Percentiles rank a stretch among this genome's conserved stretches.
phyloP scores from a whole-genome alignment of 768 basidiomycete species.

The Collybia sordida region DNA sequence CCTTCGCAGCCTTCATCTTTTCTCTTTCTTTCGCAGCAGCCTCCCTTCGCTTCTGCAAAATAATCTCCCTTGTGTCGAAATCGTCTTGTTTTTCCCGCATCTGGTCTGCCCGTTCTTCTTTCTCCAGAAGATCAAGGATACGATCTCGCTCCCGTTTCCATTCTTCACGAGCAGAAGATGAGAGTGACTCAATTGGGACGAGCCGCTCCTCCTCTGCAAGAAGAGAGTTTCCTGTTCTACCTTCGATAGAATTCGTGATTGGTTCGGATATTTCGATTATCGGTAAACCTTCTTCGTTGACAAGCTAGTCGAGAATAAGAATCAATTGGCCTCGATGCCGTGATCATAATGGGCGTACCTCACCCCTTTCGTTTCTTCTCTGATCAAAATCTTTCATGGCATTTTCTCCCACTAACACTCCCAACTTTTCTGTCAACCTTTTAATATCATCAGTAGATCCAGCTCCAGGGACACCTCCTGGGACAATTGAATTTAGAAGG shows the following conservation, averaged over 20 bases:
- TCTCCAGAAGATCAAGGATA: conserved; percentile 68
- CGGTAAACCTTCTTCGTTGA: conserved; percentile 79
- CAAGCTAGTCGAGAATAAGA: conserved; percentile 41
- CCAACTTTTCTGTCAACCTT: conserved; percentile 59
- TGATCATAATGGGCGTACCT: conserved; percentile 49
- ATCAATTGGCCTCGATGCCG: conserved; percentile 17
- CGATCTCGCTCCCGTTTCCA: conserved; percentile 59
- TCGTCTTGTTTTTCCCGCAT: conserved; percentile 38
- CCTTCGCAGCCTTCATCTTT: conserved; percentile 37
- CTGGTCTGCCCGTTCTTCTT: conserved; percentile 58
- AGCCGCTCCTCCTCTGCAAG: conserved; percentile 42
- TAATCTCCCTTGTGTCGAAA: conserved; percentile 41
- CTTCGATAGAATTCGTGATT: conserved; percentile 22
- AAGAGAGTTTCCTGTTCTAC: conserved; percentile 12
- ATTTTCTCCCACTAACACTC: conserved; percentile 52
- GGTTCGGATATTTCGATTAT: conserved; percentile 78
- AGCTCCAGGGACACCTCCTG: conserved; percentile 23
- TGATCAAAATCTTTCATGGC: conserved; percentile 29
- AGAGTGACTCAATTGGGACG: conserved; percentile 44
- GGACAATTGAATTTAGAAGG: conserved; percentile 38
- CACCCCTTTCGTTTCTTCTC: conserved; percentile 52
- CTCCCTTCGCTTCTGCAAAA: conserved; percentile 50
- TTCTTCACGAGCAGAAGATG: conserved; percentile 46
- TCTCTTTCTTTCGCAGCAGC: conserved; percentile 41
- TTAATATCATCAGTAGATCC: conserved; percentile 46